Evolutionary conservation across 768 basidiomycete species (phyloP), one percentile per base, ranked within the genome.

Genomic region (Phylloporus scabripes): DNA sequence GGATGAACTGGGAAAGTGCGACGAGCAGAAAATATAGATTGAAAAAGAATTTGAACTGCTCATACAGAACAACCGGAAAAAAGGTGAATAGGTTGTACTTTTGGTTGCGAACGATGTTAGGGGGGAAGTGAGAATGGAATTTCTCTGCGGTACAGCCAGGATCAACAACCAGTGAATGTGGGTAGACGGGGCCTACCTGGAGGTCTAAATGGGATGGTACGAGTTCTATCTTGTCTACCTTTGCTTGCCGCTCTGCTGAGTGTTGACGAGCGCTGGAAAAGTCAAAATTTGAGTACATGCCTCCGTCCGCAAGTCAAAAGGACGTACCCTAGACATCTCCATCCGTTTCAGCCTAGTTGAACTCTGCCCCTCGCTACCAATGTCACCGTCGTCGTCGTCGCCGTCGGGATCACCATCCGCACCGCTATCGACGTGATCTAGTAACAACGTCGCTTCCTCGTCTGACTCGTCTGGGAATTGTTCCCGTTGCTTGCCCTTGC

Each of bases 31-130:
- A 99, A 69, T 98, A 99, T 7, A 97, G 77, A 65, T 98, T 99
- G 82, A 96, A 98, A 74, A 99, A 99, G 76, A 95, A 97, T 70
- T 97, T 98, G 85, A 98, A 99, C 66, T 98, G 95, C 67, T 98
- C 94, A 68, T 97, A 98, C 66, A 98, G 82, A 39, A 98, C 94
- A 56, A 97, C 80, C 3, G 96, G 96, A 9, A 99, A 79, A 75
- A 99, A 99, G n/a, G 90, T 92, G 71, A 91, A 80, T 46, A 88
- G 75, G 64, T 94, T 95, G 77, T 98, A 98, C 73, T 99, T 99
- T 69, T 98, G 95, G 60, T 99, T 99, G 58, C 90, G 85, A 48
- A 96, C 90, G 42, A 86, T 84, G 69, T 99, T 99, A 26, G 93
- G 78, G 15, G 95, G 85, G 55, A 80, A 91, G 55, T 73, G 74